These are phyloP conservation scores for Exophiala alcalophila DNA, from an alignment of 2,329 filamentous ascomycete species.

Conservation along the genomic window DNA sequence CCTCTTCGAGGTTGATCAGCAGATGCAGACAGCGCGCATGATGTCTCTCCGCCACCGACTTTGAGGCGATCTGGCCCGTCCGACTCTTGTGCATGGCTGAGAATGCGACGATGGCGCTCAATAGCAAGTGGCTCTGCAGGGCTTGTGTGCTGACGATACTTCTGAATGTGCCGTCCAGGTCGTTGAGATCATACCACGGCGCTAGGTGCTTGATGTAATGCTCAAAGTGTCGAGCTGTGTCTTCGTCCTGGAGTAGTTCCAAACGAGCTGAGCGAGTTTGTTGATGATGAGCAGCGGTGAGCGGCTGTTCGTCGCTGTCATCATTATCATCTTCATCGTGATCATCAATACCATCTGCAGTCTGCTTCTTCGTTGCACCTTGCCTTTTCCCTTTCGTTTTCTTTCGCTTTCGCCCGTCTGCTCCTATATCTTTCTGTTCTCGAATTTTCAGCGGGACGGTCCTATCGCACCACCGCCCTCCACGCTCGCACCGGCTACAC, in stretches of 20 bases:
- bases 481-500: slow-evolving; percentile 14
- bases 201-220: slow-evolving; percentile 34
- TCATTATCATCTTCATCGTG: no score
- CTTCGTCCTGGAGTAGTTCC: slow-evolving; percentile 8
- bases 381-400: background rate
- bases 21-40: slow-evolving; percentile 42
- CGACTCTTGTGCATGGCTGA: slow-evolving; percentile 43
- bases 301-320: no score
- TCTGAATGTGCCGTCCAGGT: slow-evolving; percentile 38
- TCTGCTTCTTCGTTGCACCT: no score
- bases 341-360: background rate
- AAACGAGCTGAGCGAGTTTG: slow-evolving; percentile 1
- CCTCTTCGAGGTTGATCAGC: slow-evolving; percentile 39
- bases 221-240: slow-evolving; percentile 16
- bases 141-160: slow-evolving; percentile 39
- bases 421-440: slow-evolving; percentile 2
- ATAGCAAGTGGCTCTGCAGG: slow-evolving; percentile 42
- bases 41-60: slow-evolving; percentile 39
- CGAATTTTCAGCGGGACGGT: slow-evolving; percentile 15
- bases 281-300: no score
- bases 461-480: slow-evolving; percentile 13
- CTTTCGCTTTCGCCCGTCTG: background rate
- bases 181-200: slow-evolving; percentile 50
- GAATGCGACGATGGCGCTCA: slow-evolving; percentile 47
- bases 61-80: slow-evolving; percentile 29